Percentiles rank a stretch among this genome's conserved stretches.
Evolutionary conservation across 306 rosid genomes (phyloP).

Genomic region (Medicago arabica): DNA sequence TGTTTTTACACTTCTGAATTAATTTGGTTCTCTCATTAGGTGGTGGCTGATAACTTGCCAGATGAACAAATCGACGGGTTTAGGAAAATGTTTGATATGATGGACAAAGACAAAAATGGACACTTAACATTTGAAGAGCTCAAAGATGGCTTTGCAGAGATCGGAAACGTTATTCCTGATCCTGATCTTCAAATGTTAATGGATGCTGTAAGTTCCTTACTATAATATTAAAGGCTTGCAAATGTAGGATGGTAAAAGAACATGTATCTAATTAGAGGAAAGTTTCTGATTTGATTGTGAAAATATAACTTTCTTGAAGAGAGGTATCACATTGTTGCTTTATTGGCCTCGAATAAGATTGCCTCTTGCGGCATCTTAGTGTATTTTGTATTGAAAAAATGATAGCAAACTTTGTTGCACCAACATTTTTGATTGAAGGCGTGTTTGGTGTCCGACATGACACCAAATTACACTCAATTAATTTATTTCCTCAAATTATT

Average conservation of each 20-base stretch:
- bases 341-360: too few species aligned
- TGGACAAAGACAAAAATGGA: conserved; percentile 91
- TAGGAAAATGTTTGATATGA: conserved; percentile 68
- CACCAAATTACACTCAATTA: too few species aligned
- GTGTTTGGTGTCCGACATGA: background rate
- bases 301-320: too few species aligned
- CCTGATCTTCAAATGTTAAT: conserved; percentile 74
- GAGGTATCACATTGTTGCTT: too few species aligned
- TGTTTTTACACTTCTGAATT: background rate
- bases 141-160: conserved; percentile 70
- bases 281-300: too few species aligned
- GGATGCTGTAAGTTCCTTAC: conserved; percentile 76
- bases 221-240: too few species aligned
- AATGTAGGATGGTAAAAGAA: too few species aligned
- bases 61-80: conserved; percentile 74
- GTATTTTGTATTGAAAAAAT: background rate
- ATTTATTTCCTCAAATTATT: background rate
- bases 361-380: too few species aligned
- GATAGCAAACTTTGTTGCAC: background rate
- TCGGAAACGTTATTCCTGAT: conserved; percentile 76
- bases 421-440: background rate
- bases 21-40: conserved; percentile 50
- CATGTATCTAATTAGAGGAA: too few species aligned
- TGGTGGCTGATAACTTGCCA: conserved; percentile 86
- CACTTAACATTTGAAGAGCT: conserved; percentile 81